Evolutionary conservation across 352 stramenopile genomes (phyloP), one percentile per base, ranked within the genome.

Genomic region (Globisporangium nagaii): DNA sequence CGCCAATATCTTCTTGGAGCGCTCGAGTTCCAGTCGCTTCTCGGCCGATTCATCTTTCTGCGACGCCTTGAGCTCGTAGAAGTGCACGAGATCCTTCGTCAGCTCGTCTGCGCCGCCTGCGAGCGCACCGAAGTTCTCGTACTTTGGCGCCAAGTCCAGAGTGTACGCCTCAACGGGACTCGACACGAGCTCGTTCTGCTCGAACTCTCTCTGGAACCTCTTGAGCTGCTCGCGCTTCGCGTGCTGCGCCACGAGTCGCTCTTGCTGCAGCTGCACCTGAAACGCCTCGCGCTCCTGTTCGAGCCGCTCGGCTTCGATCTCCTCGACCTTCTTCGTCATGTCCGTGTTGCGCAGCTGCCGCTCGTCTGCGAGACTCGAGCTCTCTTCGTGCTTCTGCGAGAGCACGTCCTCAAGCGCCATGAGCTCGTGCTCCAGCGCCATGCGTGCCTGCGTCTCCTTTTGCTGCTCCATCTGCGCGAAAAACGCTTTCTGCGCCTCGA

Each of bases 391-490:
- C 25, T 83, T 85, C 41, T 69, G 58, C 8, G 79, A 84, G 2
- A 58, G 60, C 9, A 66, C 59, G 45, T 89, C 79, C 58, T 89
- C 79, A 9, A 84, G 50, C 31, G 65, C 69, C 71, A 87, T 89
- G 27, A 54, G 47, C 15, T 76, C 62, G 22, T 68, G 66, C 27
- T 90, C 79, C n/a, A 80, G 60, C 4, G 70, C 13, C 45, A 59
- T 53, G 27, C 64, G 65, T 5, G 62, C 62, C 17, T 79, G 68
- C 0, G 63, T 49, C 1, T 70, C 53, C 37, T 82, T 85, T 30
- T 86, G 64, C 17, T 43, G 34, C 46, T 89, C 79, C 73, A 89
- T 86, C 48, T 81, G 67, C 31, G 56, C 70, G 35, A 87, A 90
- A 54, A 88, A 85, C 2, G 45, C 47, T 11, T 71, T 65, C 39